These are phyloP conservation scores for Acanthamoeba healyi DNA, from an alignment of 208 protist genomes.

Conservation along the genomic window DNA sequence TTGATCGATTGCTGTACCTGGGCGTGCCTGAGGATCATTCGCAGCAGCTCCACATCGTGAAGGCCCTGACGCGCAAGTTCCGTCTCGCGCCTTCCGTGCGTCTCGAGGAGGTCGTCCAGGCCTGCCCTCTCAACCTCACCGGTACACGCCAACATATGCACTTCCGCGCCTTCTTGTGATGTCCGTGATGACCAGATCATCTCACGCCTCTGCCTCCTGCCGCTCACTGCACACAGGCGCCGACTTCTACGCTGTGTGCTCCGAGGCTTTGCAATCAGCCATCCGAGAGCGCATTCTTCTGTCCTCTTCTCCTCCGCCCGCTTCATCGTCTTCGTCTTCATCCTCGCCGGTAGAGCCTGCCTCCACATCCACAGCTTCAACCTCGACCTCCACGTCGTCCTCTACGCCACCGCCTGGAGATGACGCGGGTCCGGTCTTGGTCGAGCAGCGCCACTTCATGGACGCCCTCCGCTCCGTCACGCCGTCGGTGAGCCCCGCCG, in stretches of 20 bases:
- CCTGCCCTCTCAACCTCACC: conserved; percentile 79
- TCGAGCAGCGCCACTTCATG: conserved; percentile 86
- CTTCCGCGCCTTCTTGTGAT: no score
- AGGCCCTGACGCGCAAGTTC: conserved; percentile 87
- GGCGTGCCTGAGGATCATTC: conserved; percentile 83
- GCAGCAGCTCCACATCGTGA: conserved; percentile 79
- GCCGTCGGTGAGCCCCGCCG: conserved; percentile 80
- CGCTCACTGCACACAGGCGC: conserved; percentile 81
- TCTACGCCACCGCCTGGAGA: background rate
- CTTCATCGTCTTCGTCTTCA: no score
- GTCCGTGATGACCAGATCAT: no score
- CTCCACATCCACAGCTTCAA: background rate
- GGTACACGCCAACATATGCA: no score
- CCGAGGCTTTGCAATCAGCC: conserved; percentile 82
- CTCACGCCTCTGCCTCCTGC: no score
- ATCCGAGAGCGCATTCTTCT: conserved; percentile 80
- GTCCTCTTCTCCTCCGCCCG: background rate
- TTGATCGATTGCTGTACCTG: conserved; percentile 87
- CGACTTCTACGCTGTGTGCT: conserved; percentile 88
- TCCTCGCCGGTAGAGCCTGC: background rate
- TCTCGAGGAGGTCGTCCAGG: conserved; percentile 73
- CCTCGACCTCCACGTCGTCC: background rate
- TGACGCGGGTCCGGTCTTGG: conserved; percentile 77
- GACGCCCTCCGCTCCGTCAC: conserved; percentile 79
- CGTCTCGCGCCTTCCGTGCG: conserved; percentile 76